phyloP scores from a whole-genome alignment of 2,329 filamentous ascomycete species.

The Rugonectria rugulosa region DNA sequence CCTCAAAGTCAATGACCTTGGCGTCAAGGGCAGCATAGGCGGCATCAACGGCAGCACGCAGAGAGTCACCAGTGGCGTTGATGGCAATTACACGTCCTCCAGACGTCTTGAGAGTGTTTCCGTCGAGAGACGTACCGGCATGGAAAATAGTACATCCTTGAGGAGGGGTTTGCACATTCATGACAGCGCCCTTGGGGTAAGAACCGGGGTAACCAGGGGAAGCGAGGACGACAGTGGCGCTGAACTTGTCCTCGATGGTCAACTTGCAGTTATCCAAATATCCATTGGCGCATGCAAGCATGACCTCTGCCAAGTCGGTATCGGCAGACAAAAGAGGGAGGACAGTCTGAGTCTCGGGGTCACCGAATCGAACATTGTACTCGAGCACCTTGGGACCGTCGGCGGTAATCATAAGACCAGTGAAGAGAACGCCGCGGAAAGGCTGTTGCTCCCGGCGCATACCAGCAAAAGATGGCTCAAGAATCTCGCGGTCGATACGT shows the following conservation, averaged over 20 bases:
- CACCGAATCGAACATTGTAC: slow-evolving; percentile 93
- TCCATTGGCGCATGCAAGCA: slow-evolving; percentile 83
- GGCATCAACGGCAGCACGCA: slow-evolving; percentile 83
- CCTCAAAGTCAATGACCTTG: slow-evolving; percentile 76
- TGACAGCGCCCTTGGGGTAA: slow-evolving; percentile 80
- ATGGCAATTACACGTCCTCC: slow-evolving; percentile 94
- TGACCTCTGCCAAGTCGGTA: slow-evolving; percentile 85
- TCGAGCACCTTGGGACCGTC: slow-evolving; percentile 83
- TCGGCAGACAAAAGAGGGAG: slow-evolving; percentile 79
- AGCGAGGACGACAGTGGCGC: slow-evolving; percentile 92
- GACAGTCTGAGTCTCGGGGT: slow-evolving; percentile 90
- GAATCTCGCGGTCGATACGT: slow-evolving; percentile 78
- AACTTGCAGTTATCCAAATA: slow-evolving; percentile 75
- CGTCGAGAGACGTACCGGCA: slow-evolving; percentile 78
- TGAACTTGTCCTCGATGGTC: slow-evolving; percentile 73
- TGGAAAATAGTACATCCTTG: slow-evolving; percentile 80
- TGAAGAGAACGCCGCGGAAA: slow-evolving; percentile 81
- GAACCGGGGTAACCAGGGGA: slow-evolving; percentile 88
- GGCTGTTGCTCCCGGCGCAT: slow-evolving; percentile 82
- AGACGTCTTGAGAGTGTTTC: slow-evolving; percentile 73
- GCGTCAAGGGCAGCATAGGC: slow-evolving; percentile 85
- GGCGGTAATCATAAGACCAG: slow-evolving; percentile 91
- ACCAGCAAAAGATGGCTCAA: slow-evolving; percentile 89
- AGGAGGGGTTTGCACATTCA: slow-evolving; percentile 55
- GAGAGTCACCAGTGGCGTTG: slow-evolving; percentile 75